Evolutionary conservation across 495 filamentous ascomycete species (phyloP).

Genomic region (Poronia punctata): DNA sequence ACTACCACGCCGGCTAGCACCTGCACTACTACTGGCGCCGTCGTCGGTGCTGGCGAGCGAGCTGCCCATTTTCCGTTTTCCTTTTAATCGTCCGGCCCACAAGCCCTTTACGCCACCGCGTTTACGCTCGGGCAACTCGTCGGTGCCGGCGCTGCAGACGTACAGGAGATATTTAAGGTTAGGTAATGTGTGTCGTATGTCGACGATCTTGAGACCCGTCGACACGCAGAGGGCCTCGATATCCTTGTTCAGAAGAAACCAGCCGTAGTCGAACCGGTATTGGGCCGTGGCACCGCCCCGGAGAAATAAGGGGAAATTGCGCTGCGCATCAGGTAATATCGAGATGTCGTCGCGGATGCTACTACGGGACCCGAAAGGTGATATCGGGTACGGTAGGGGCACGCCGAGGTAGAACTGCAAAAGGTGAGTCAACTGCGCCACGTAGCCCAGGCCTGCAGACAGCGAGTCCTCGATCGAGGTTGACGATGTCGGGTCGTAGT

Average conservation of each 20-base stretch:
- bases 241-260: slow-evolving; percentile 90
- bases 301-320: slow-evolving; percentile 74
- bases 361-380: slow-evolving; percentile 62
- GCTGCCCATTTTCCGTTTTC: slow-evolving; percentile 4
- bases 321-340: slow-evolving; percentile 51
- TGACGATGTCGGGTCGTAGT: slow-evolving; percentile 44
- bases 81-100: slow-evolving; percentile 35
- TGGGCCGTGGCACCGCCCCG: slow-evolving; percentile 59
- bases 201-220: slow-evolving; percentile 69
- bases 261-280: slow-evolving; percentile 89
- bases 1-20: slow-evolving; percentile 41
- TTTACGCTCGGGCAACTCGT: slow-evolving; percentile 72
- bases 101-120: slow-evolving; percentile 67
- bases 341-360: slow-evolving; percentile 77
- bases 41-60: slow-evolving; percentile 21
- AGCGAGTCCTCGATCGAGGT: slow-evolving; percentile 57
- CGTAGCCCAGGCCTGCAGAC: slow-evolving; percentile 76
- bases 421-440: slow-evolving; percentile 66
- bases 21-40: slow-evolving; percentile 30
- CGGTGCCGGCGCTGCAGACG: slow-evolving; percentile 68
- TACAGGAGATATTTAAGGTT: slow-evolving; percentile 93
- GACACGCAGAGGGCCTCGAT: slow-evolving; percentile 76
- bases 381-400: slow-evolving; percentile 74
- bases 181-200: slow-evolving; percentile 83
- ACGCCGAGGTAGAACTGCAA: slow-evolving; percentile 78